Base-by-base conservation (phyloP, 306 rosid species). In the Calophaca sinica region DNA sequence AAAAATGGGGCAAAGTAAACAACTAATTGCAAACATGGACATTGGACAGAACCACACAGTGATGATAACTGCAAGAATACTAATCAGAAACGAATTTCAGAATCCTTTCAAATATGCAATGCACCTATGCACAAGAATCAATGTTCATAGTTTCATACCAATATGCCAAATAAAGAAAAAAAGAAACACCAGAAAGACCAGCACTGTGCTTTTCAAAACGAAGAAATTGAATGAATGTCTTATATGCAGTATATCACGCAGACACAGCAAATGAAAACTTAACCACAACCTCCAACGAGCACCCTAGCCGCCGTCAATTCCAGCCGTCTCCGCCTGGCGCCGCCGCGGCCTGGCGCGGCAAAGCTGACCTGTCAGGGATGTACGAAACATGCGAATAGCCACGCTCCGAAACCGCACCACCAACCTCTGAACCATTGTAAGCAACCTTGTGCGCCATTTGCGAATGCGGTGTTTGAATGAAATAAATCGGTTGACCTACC, bases 341-440 rank as follows among this genome's bases (percentile, higher is more conserved):
- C 65, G 72, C 79, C 10, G 87, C 36, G 5, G 87, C 84, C 60
- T 33, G 84, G 50, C 3, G 88, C 15, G 6, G 87, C 78, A 60
- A 85, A 84, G 68, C 84, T 87, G 73, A 88, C 84, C 64, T 80
- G 84, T 86, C 93, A 77, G 68, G 85, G 84, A 1, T 65, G 32
- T 84, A 86, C 2, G 81, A 87, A 4, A 86, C 75, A 81, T 81
- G 87, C 0, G 91, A 68, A 67, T 70, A 89, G 44, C 93, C 89
- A 26, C 77, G 51, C 54, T 88, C 87, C 1, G 84, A 36, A 10
- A 72, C 75, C 6, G 9, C 73, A 11, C 58, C 87, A 12, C 55
- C 86, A 7, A 46, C 70, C 29, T 73, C 36, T 44, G 87, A 69
- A 75, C 9, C 80, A 72, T 46, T 68, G 53, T 83, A 87, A 58